Percentiles rank a stretch among this genome's conserved stretches.
Conservation (phyloP, 2,329 filamentous ascomycete species). For the Chaetomium globosum region DNA sequence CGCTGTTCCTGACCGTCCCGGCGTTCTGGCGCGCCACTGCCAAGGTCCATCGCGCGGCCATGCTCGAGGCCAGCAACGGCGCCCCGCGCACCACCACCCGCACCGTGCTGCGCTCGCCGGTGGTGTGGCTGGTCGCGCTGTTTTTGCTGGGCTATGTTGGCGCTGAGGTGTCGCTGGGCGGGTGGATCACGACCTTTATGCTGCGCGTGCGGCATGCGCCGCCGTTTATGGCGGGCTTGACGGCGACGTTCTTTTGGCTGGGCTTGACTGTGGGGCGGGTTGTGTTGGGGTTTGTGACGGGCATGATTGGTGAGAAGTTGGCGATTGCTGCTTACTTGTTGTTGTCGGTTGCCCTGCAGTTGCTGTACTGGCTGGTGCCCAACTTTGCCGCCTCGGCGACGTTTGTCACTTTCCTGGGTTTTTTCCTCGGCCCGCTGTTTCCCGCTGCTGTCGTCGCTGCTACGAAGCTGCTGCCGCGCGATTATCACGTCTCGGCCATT, state of each 20-base stretch:
- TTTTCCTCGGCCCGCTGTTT: slow-evolving; percentile 80
- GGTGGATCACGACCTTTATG: slow-evolving; percentile 87
- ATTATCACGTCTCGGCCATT: slow-evolving; percentile 77
- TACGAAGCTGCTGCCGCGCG: slow-evolving; percentile 71
- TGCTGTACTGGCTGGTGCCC: slow-evolving; percentile 81
- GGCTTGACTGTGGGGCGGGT: slow-evolving; percentile 76
- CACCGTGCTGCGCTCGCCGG: slow-evolving; percentile 37
- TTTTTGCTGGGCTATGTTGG: slow-evolving; percentile 71
- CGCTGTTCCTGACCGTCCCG: slow-evolving; percentile 53
- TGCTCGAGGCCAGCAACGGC: slow-evolving; percentile 38
- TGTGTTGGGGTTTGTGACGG: slow-evolving; percentile 74
- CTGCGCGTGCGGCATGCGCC: slow-evolving; percentile 70
- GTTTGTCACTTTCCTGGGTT: slow-evolving; percentile 71
- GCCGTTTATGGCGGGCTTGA: slow-evolving; percentile 73
- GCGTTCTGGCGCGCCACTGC: slow-evolving; percentile 68
- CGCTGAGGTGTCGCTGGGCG: slow-evolving; percentile 63
- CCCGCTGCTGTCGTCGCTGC: slow-evolving; percentile 72
- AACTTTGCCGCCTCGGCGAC: slow-evolving; percentile 73
- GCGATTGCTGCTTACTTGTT: slow-evolving; percentile 66
- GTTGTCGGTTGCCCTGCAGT: slow-evolving; percentile 63
- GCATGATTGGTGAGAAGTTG: slow-evolving; percentile 70
- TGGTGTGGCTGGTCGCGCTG: slow-evolving; percentile 27
- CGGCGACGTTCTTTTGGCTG: slow-evolving; percentile 80
- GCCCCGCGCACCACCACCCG: slow-evolving; percentile 51
- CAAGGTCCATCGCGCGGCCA: slow-evolving; percentile 54